A percentile compares a stretch with the other conserved stretches of the same genome.
Conservation (phyloP, 2,329 filamentous ascomycete species). For the Sporothrix schenckii region DNA sequence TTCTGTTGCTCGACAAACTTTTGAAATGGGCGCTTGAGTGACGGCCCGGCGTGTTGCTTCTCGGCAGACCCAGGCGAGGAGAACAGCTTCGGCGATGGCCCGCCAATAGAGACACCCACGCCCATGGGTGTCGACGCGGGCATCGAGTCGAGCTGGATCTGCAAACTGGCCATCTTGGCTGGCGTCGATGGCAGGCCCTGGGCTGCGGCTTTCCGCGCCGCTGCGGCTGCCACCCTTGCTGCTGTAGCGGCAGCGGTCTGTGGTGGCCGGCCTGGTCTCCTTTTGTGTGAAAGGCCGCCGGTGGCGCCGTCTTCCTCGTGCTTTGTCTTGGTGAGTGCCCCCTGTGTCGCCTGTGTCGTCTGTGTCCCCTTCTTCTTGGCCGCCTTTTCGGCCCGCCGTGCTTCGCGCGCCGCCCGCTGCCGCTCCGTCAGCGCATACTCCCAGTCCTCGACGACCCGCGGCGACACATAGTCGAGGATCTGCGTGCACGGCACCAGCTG, state of each 20-base stretch:
- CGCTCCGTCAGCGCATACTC: slow-evolving; percentile 52
- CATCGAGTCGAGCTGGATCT: slow-evolving; percentile 24
- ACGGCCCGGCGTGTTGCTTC: slow-evolving; percentile 30
- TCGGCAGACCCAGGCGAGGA: not conserved
- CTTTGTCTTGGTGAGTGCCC: not conserved
- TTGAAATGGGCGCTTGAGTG: slow-evolving; percentile 27
- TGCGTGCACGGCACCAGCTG: slow-evolving; percentile 51
- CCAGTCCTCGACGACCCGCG: slow-evolving; percentile 59
- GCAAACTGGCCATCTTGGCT: not conserved
- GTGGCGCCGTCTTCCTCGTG: not conserved
- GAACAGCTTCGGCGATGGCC: not conserved
- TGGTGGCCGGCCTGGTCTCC: not conserved
- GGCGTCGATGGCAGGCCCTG: not conserved
- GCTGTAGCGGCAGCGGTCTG: slow-evolving; percentile 10
- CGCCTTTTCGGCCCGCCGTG: not conserved
- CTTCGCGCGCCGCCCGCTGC: slow-evolving; percentile 40
- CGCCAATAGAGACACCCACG: not conserved
- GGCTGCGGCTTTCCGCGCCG: not conserved
- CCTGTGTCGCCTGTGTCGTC: too few relatives aligned
- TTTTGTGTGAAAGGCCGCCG: not conserved
- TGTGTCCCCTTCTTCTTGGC: not conserved
- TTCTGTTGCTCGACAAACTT: not conserved
- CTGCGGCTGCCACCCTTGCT: slow-evolving; percentile 3
- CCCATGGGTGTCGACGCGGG: not conserved
- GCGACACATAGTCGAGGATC: slow-evolving; percentile 63